Evolutionary conservation across 345 rosid genomes (phyloP).

Genomic region (Combretum micranthum): DNA sequence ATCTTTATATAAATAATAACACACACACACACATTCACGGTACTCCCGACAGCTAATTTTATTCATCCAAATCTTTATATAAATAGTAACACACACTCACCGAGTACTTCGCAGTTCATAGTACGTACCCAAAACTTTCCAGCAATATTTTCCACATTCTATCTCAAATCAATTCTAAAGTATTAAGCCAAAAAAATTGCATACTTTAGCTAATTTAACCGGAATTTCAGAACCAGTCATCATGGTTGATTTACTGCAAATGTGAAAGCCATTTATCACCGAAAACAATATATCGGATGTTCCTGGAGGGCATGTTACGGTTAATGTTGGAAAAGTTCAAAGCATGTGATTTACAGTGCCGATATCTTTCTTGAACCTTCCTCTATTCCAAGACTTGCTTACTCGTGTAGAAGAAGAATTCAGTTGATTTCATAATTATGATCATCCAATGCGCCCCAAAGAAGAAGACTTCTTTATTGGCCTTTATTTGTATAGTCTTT

Average conservation of each 20-base stretch:
- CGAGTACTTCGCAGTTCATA: too few relatives aligned
- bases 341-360: constrained; percentile 32
- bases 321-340: constrained; percentile 36
- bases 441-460: too few relatives aligned
- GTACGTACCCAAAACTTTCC: not conserved
- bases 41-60: too few relatives aligned
- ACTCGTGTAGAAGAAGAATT: constrained; percentile 3
- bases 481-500: too few relatives aligned
- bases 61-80: too few relatives aligned
- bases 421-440: too few relatives aligned
- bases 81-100: too few relatives aligned
- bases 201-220: not conserved
- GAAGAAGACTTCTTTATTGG: too few relatives aligned
- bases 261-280: constrained; percentile 16
- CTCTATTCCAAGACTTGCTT: constrained; percentile 9
- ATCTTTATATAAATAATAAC: too few relatives aligned
- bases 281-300: constrained; percentile 18
- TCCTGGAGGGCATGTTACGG: constrained; percentile 37
- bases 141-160: not conserved
- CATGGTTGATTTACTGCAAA: constrained; percentile 23
- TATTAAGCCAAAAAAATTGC: not conserved
- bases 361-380: constrained; percentile 4
- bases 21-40: too few relatives aligned
- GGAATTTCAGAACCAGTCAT: not conserved
- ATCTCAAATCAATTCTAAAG: too few relatives aligned